Percentiles rank a stretch among this genome's conserved stretches.
phyloP scores from a whole-genome alignment of 169 alveolate genomes.

The Plasmodium malariae region DNA sequence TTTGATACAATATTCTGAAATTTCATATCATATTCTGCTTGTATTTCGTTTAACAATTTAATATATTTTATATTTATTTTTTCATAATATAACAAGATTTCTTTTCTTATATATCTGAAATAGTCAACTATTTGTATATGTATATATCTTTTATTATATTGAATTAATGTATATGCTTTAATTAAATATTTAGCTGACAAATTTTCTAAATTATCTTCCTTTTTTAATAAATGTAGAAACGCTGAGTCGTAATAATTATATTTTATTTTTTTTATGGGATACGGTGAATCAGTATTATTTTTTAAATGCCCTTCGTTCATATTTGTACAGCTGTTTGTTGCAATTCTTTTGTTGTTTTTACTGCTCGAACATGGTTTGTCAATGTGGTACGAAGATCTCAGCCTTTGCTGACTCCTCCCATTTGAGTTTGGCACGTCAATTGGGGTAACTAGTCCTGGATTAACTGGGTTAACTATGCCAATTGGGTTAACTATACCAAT shows the following conservation, averaged over 20 bases:
- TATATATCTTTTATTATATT: slow-evolving; percentile 61
- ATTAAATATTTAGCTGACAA: slow-evolving; percentile 73
- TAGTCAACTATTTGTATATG: slow-evolving; percentile 72
- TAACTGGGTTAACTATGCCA: no score
- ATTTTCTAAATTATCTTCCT: slow-evolving; percentile 64
- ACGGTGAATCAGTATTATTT: slow-evolving; percentile 39
- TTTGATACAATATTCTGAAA: slow-evolving; percentile 22
- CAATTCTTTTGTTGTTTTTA: slow-evolving; percentile 56
- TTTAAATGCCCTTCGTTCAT: slow-evolving; percentile 2
- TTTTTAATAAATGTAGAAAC: slow-evolving; percentile 44
- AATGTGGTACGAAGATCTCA: neutral
- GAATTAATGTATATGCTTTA: slow-evolving; percentile 72
- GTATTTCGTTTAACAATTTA: slow-evolving; percentile 36
- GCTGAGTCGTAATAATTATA: slow-evolving; percentile 53
- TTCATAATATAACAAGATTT: slow-evolving; percentile 36
- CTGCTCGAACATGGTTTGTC: slow-evolving; percentile 31
- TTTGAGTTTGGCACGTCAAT: no score
- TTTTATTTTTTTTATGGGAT: slow-evolving; percentile 64
- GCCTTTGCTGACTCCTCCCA: neutral
- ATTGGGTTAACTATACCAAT: no score
- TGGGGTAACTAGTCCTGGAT: no score
- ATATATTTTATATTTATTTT: slow-evolving; percentile 35
- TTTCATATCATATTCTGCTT: slow-evolving; percentile 34
- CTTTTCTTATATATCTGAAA: slow-evolving; percentile 57
- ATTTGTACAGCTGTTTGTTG: slow-evolving; percentile 9